Conservation (phyloP, 2,329 filamentous ascomycete species). For the Claviceps africana region DNA sequence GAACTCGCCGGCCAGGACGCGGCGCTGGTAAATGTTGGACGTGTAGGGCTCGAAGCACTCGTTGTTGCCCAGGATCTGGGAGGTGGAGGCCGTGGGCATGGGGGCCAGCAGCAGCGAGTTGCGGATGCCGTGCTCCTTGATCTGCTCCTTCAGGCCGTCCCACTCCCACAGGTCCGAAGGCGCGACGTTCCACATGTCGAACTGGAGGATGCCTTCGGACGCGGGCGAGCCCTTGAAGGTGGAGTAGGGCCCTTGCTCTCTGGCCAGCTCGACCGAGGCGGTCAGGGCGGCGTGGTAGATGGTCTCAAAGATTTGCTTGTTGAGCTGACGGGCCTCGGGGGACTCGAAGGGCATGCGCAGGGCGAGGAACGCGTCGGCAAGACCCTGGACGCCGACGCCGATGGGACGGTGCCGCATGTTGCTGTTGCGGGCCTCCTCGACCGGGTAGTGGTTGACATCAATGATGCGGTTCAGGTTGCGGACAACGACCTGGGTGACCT, state of each 20-base stretch:
- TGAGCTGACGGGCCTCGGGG: constrained; percentile 80
- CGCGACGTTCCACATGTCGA: constrained; percentile 95
- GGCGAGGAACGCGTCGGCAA: constrained; percentile 95
- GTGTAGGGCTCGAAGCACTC: constrained; percentile 99
- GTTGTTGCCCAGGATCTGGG: constrained; percentile 96
- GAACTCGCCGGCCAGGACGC: constrained; percentile 96
- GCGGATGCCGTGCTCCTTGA: constrained; percentile 83
- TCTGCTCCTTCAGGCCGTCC: constrained; percentile 74
- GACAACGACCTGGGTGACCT: constrained; percentile 82
- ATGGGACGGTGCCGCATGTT: constrained; percentile 96
- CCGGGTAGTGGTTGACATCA: constrained; percentile 97
- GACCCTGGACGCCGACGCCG: constrained; percentile 91
- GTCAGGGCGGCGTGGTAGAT: constrained; percentile 95
- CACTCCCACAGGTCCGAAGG: constrained; percentile 96
- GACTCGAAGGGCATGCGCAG: constrained; percentile 96
- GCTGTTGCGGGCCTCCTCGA: constrained; percentile 81
- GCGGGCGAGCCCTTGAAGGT: constrained; percentile 89
- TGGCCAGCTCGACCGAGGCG: constrained; percentile 74
- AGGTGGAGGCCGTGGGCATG: constrained; percentile 96
- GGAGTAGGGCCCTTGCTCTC: constrained; percentile 69
- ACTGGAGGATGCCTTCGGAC: constrained; percentile 91
- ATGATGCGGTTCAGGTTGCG: constrained; percentile 98
- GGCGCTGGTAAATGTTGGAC: constrained; percentile 98
- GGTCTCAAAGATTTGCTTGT: constrained; percentile 98
- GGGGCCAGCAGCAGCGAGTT: constrained; percentile 92